Conservation (phyloP, 495 filamentous ascomycete species). For the Bacidia gigantensis region DNA sequence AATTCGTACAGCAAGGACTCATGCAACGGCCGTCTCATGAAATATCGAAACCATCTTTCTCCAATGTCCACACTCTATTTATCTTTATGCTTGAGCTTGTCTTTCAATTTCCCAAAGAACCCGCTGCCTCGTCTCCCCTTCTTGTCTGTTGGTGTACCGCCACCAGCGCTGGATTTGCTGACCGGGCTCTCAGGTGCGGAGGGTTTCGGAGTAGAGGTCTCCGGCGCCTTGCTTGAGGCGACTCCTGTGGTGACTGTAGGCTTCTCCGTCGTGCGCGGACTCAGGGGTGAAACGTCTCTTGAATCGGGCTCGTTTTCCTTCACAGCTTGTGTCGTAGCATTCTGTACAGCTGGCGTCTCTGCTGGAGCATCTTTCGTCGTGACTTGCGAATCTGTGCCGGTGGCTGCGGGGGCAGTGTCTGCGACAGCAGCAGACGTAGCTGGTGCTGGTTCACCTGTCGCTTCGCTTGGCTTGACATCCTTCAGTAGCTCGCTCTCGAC, state of each 20-base stretch:
- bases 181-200: constrained; percentile 11
- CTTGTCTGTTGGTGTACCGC: constrained; percentile 25
- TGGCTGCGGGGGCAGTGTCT: constrained; percentile 28
- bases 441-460: constrained; percentile 40
- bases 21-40: too few species aligned
- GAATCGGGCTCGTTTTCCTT: constrained; percentile 12
- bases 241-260: constrained; percentile 29
- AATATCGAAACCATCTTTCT: background rate
- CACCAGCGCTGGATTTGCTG: constrained; percentile 14
- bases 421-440: constrained; percentile 31
- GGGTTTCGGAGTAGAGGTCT: constrained; percentile 14
- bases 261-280: constrained; percentile 17
- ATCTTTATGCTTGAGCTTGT: constrained; percentile 19
- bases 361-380: background rate
- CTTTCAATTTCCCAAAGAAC: constrained; percentile 37
- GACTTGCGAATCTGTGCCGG: background rate
- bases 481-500: constrained; percentile 55
- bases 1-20: too few species aligned
- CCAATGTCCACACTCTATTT: constrained; percentile 13
- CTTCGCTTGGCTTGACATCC: constrained; percentile 35
- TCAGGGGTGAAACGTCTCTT: constrained; percentile 33
- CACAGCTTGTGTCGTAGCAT: constrained; percentile 9
- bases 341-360: constrained; percentile 5
- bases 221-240: constrained; percentile 15
- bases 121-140: constrained; percentile 34